Conservation (phyloP, 1,284 basidiomycete genomes). For the Jaminaea rosea region DNA sequence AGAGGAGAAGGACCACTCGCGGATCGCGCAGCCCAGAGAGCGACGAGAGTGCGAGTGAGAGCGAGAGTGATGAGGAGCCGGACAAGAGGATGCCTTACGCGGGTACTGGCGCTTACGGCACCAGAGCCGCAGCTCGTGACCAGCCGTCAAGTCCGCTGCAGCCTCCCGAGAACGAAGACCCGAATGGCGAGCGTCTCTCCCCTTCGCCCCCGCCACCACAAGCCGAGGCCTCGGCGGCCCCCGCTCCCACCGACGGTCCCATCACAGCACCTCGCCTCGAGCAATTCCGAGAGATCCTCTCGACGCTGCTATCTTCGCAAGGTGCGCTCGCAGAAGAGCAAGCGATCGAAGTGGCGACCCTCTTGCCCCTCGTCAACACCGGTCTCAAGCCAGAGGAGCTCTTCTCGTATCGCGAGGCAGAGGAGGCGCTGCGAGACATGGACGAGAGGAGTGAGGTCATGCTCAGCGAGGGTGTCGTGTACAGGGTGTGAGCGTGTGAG, state of each 20-base stretch:
- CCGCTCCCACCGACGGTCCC: neutral
- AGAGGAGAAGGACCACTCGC: constrained; percentile 41
- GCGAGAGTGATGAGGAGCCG: constrained; percentile 61
- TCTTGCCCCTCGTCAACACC: constrained; percentile 70
- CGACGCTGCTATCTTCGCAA: constrained; percentile 54
- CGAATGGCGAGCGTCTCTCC: constrained; percentile 4
- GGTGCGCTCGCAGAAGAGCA: constrained; percentile 53
- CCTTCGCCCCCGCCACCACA: neutral
- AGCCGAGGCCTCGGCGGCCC: neutral
- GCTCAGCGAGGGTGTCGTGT: constrained; percentile 61
- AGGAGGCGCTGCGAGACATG: constrained; percentile 57
- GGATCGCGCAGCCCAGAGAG: constrained; percentile 24
- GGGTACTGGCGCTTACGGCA: constrained; percentile 26
- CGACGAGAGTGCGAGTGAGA: constrained; percentile 28
- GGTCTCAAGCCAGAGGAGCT: constrained; percentile 61
- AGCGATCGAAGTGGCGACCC: constrained; percentile 60
- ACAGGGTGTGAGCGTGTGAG: constrained; percentile 3
- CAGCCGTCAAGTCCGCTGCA: neutral
- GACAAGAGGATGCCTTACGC: constrained; percentile 49
- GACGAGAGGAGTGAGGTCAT: constrained; percentile 74
- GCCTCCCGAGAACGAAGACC: neutral
- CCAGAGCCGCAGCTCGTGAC: constrained; percentile 16
- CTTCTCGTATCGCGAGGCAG: constrained; percentile 72
- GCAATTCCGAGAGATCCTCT: constrained; percentile 55
- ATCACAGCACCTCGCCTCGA: constrained; percentile 16